Percentiles rank a stretch among this genome's conserved stretches.
These are phyloP conservation scores for Phytophthora boehmeriae DNA, from an alignment of 352 stramenopile species.

Conservation along the genomic window DNA sequence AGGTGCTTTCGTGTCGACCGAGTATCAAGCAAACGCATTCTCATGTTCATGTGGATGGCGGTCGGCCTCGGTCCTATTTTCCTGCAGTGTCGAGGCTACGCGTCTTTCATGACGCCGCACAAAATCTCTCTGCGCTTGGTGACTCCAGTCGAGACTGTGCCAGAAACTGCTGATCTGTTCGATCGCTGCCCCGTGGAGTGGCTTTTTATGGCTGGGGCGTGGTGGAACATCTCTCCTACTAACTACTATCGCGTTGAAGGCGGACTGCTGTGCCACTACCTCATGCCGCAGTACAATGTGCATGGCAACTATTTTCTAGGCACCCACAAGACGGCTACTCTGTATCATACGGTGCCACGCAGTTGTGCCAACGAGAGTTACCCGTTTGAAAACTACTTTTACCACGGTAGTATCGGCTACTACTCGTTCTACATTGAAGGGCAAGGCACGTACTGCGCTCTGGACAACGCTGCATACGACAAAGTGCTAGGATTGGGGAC, in stretches of 20 bases:
- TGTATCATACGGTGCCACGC: neutral
- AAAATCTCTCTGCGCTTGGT: conserved; percentile 19
- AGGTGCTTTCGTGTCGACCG: neutral
- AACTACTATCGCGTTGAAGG: conserved; percentile 7
- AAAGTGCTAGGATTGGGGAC: conserved; percentile 9
- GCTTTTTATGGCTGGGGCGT: conserved; percentile 13
- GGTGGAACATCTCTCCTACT: conserved; percentile 9
- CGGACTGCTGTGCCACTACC: conserved; percentile 10
- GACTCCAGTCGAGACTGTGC: neutral
- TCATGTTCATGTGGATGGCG: conserved; percentile 5
- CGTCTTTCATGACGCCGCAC: conserved; percentile 18
- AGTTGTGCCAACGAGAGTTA: conserved; percentile 11
- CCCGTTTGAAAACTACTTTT: conserved; percentile 15
- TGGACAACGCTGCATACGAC: conserved; percentile 13
- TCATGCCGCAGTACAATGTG: conserved; percentile 19
- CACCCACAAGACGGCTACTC: neutral
- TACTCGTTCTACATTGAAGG: conserved; percentile 20
- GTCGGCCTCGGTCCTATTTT: conserved; percentile 6
- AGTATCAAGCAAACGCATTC: neutral
- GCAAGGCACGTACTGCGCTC: neutral
- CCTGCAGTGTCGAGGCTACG: conserved; percentile 14
- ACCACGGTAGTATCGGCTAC: conserved; percentile 17
- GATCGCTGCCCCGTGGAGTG: conserved; percentile 1
- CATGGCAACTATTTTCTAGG: conserved; percentile 10
- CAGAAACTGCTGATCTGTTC: neutral